A percentile compares a stretch with the other conserved stretches of the same genome.
These are phyloP conservation scores for Filobasidium floriforme DNA, from an alignment of 768 basidiomycete genomes.

Conservation along the genomic window DNA sequence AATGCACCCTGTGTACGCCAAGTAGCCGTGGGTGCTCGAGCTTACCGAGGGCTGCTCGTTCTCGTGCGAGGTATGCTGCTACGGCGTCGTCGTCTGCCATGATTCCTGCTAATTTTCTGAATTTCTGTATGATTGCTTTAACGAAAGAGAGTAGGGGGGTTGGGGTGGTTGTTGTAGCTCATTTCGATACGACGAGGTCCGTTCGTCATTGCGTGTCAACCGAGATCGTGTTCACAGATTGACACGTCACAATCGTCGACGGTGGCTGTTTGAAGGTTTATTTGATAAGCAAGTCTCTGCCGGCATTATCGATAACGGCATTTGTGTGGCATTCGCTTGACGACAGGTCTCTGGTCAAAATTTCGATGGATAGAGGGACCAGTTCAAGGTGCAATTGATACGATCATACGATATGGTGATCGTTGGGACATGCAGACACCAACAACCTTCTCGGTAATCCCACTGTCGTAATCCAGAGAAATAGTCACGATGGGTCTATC, in stretches of 20 bases:
- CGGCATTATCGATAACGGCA: too few species aligned
- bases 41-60: slow-evolving; percentile 42
- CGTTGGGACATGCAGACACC: background rate
- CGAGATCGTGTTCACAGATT: background rate
- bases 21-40: background rate
- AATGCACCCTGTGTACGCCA: background rate
- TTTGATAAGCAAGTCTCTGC: too few species aligned
- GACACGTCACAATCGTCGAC: slow-evolving; percentile 4
- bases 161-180: background rate
- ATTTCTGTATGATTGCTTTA: background rate
- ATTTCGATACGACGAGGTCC: background rate
- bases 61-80: slow-evolving; percentile 43
- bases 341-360: background rate
- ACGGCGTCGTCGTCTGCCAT: slow-evolving; percentile 39
- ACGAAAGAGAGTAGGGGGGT: background rate
- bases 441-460: background rate
- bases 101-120: too few species aligned
- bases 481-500: slow-evolving; percentile 18
- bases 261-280: too few species aligned
- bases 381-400: background rate
- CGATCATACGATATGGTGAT: background rate
- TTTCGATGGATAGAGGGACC: background rate
- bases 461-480: background rate
- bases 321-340: too few species aligned
- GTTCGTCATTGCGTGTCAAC: background rate